Evolutionary conservation across 805 yeast species (phyloP).

Genomic region (Danielia reshetovae): DNA sequence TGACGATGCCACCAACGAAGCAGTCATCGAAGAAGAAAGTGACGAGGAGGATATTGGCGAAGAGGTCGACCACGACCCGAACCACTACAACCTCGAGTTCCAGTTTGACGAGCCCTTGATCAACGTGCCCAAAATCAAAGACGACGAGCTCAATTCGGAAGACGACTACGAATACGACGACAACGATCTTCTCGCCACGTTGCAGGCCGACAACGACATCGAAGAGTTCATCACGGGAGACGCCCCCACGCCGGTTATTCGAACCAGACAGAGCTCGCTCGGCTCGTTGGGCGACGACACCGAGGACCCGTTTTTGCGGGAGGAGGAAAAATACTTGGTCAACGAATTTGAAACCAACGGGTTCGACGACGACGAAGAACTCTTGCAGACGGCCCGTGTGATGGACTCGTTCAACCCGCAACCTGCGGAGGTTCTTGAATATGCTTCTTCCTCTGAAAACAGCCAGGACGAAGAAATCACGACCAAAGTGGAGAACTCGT

Average conservation of each 20-base stretch:
- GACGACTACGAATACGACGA: constrained; percentile 63
- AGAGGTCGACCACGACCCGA: constrained; percentile 25
- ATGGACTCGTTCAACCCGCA: constrained; percentile 19
- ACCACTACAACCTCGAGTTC: constrained; percentile 17
- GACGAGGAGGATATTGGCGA: constrained; percentile 58
- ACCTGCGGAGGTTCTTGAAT: constrained; percentile 37
- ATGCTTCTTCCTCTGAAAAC: constrained; percentile 30
- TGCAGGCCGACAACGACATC: constrained; percentile 44
- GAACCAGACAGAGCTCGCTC: constrained; percentile 25
- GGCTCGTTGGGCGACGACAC: constrained; percentile 31
- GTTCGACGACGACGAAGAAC: constrained; percentile 39
- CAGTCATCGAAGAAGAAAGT: constrained; percentile 14
- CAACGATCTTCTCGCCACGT: constrained; percentile 42
- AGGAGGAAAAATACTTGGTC: constrained; percentile 43
- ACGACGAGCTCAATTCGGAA: constrained; percentile 48
- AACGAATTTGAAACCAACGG: constrained; percentile 45
- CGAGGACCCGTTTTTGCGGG: constrained; percentile 36
- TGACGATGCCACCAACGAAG: constrained; percentile 24
- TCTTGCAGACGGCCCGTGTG: constrained; percentile 12
- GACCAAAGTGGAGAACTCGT: constrained; percentile 3
- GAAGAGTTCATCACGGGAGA: constrained; percentile 29
- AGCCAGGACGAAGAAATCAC: constrained; percentile 28
- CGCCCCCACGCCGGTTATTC: constrained; percentile 1
- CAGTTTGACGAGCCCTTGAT: constrained; percentile 32
- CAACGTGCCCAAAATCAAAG: constrained; percentile 51